These are phyloP conservation scores for Creolimax fragrantissima DNA, from an alignment of 78 protist genomes.

Conservation along the genomic window DNA sequence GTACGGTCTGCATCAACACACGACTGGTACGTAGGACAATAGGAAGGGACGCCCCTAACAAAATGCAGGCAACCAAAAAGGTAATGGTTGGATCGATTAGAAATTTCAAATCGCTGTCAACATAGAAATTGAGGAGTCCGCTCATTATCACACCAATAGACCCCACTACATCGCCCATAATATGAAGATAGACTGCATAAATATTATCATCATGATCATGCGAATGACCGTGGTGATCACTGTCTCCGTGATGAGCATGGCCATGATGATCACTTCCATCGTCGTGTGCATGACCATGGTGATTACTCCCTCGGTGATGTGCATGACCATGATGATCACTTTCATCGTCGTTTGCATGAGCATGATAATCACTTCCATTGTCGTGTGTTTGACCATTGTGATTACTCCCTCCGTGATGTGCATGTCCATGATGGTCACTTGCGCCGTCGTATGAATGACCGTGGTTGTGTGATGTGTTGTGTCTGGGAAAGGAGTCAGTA, in stretches of 20 bases:
- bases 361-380: background rate
- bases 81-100: background rate
- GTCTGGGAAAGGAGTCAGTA: background rate
- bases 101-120: background rate
- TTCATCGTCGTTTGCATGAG: background rate
- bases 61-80: background rate
- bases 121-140: background rate
- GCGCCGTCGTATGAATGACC: background rate
- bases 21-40: background rate
- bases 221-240: background rate
- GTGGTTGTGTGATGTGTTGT: background rate
- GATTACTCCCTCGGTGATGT: background rate
- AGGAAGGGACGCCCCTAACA: background rate
- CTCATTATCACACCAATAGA: background rate
- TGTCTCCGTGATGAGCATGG: background rate
- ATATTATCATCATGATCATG: background rate
- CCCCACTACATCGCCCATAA: background rate
- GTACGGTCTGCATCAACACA: background rate
- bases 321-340: background rate
- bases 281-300: background rate
- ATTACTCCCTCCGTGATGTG: background rate
- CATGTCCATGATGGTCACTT: background rate
- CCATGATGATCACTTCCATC: background rate
- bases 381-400: background rate
- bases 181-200: background rate